Base-by-base conservation (phyloP, 805 yeast genomes). In the Wickerhamomyces strasburgensis region DNA sequence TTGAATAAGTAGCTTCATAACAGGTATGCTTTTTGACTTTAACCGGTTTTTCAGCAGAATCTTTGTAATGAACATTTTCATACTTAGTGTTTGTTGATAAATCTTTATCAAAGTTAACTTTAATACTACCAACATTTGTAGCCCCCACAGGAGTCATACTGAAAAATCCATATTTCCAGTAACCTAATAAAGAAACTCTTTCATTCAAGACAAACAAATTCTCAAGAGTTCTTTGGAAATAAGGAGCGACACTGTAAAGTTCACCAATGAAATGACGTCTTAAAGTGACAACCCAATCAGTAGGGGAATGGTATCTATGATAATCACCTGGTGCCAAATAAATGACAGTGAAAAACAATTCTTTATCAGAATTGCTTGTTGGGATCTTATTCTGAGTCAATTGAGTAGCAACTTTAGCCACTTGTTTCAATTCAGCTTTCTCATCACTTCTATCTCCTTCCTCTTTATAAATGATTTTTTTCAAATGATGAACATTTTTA, bases 91-190 rank as follows among this genome's bases (percentile, higher is more conserved):
- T 93, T 11, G 99, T 93, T 27, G 81, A 73, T 54, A 93, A 73
- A 53, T 85, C 89, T 62, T 82, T 81, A 62, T 93, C 99, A 54
- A 93, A 93, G 56, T 89, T 87, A 47, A 93, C 72, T 41, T 83
- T 80, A 47, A 93, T 93, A 52, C 95, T 83, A 5, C 99, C 99
- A 21, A 93, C 99, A 62, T 93, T 93, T 3, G 98, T 93, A 17
- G 99, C 99, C 11, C 99, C 99, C 10, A 93, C 98, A 0, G 99
- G 97, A 1, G 96, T 90, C 99, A 93, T 93, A 47, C 94, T 82
- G 65, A 93, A 93, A 52, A 93, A 93, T 0, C 99, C 99, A 58
- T 93, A 74, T 57, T 84, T 85, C 98, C 98, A 93, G 53, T 86
- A 80, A 2, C 99, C 99, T 39, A 93, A 71, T 34, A 93, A 64